Evolutionary conservation across 192 early-diverging fungal species (phyloP).

Genomic region (Geranomyces michiganensis): DNA sequence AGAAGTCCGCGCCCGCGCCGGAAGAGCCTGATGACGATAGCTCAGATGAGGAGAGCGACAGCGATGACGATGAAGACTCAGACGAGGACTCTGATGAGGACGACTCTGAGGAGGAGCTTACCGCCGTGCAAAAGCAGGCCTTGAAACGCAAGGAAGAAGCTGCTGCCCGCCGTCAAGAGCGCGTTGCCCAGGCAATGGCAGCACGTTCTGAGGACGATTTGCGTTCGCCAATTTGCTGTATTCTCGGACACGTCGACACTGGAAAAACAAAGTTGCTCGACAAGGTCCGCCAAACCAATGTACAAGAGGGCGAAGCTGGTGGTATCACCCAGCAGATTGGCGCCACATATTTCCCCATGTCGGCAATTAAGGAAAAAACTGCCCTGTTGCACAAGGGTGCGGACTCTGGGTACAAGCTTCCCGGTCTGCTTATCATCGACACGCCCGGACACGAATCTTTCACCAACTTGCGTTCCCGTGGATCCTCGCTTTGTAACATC

Average conservation of each 20-base stretch:
- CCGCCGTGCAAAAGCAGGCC: constrained; percentile 66
- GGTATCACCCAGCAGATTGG: constrained; percentile 99
- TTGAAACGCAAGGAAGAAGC: constrained; percentile 77
- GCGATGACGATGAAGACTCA: constrained; percentile 32
- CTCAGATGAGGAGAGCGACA: constrained; percentile 34
- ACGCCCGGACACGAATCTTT: constrained; percentile 99
- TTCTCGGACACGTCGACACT: constrained; percentile 98
- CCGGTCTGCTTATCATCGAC: constrained; percentile 94
- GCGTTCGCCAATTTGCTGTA: constrained; percentile 96
- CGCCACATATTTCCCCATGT: constrained; percentile 98
- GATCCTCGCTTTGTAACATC: constrained; percentile 98
- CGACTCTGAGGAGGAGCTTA: constrained; percentile 57
- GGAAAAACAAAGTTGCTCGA: constrained; percentile 95
- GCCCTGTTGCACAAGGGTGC: constrained; percentile 66
- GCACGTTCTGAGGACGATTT: constrained; percentile 87
- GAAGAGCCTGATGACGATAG: constrained; percentile 41
- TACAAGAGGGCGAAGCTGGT: constrained; percentile 98
- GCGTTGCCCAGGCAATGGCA: constrained; percentile 74
- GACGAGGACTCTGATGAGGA: constrained; percentile 47
- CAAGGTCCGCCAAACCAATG: constrained; percentile 99
- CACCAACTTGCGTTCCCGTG: constrained; percentile 92
- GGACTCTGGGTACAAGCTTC: constrained; percentile 74
- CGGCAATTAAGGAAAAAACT: constrained; percentile 92
- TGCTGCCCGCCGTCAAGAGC: constrained; percentile 49
- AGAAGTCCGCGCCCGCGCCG: constrained; percentile 41